Conservation (phyloP, 2,329 filamentous ascomycete species). For the Colletotrichum lupini region DNA sequence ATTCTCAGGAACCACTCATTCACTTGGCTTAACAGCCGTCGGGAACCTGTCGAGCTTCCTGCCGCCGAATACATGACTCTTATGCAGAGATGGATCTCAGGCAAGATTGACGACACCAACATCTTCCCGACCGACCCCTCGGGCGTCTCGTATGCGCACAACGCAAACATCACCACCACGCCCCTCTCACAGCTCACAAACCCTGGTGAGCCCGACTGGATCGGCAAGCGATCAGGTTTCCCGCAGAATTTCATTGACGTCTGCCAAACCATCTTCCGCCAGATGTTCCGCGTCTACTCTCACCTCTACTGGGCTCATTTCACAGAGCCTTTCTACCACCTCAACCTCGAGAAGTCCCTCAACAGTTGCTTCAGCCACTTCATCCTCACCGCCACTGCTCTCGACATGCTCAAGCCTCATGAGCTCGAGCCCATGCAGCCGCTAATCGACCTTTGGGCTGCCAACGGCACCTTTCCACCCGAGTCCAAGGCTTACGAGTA, state of each 20-base stretch:
- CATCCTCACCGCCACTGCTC: conserved; percentile 80
- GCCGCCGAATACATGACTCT: conserved; percentile 94
- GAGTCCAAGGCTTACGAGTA: conserved; percentile 76
- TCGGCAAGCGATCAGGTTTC: conserved; percentile 93
- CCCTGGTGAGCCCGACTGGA: conserved; percentile 76
- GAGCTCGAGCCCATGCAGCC: conserved; percentile 97
- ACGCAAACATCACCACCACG: conserved; percentile 67
- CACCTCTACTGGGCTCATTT: conserved; percentile 99
- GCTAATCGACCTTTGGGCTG: conserved; percentile 90
- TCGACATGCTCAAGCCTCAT: conserved; percentile 86
- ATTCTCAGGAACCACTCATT: conserved; percentile 83
- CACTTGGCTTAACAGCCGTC: conserved; percentile 92
- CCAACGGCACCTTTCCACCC: conserved; percentile 86
- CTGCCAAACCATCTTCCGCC: conserved; percentile 93
- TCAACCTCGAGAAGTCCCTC: conserved; percentile 82
- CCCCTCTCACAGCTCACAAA: conserved; percentile 73
- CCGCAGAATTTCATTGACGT: conserved; percentile 89
- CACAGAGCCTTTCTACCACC: conserved; percentile 83
- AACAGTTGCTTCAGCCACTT: conserved; percentile 93
- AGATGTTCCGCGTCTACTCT: conserved; percentile 98
- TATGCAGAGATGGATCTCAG: conserved; percentile 96
- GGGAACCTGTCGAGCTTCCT: conserved; percentile 90
- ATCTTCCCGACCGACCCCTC: conserved; percentile 91
- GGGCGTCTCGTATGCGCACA: conserved; percentile 73
- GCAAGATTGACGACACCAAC: conserved; percentile 89